Evolutionary conservation across 1,284 basidiomycete genomes (phyloP).

Genomic region (Marasmius fiardii): DNA sequence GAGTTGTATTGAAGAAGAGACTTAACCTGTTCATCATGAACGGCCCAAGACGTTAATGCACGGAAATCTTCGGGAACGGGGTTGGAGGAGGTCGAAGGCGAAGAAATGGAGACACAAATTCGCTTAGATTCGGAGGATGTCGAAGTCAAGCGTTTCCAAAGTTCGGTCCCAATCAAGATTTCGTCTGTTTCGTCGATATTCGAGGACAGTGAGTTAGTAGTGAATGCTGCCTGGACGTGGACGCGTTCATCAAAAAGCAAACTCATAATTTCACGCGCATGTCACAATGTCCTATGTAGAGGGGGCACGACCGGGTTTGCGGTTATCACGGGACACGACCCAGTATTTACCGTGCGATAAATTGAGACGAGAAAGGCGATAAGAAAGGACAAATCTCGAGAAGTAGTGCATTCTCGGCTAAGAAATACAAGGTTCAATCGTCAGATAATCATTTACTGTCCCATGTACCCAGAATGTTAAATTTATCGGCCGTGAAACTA

Average conservation of each 20-base stretch:
- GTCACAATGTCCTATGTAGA: too few species aligned
- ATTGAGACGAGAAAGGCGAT: too few species aligned
- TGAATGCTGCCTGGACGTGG: constrained; percentile 14
- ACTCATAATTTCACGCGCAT: constrained; percentile 21
- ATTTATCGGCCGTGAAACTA: too few species aligned
- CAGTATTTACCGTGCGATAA: too few species aligned
- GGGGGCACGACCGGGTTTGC: too few species aligned
- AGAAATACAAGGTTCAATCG: too few species aligned
- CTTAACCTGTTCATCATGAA: constrained; percentile 20
- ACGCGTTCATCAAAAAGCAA: constrained; percentile 22
- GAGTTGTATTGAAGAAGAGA: background rate
- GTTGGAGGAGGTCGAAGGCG: background rate
- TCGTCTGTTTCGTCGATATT: background rate
- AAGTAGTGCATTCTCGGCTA: too few species aligned
- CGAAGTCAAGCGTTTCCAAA: constrained; percentile 3
- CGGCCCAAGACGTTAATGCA: constrained; percentile 27
- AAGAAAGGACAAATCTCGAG: too few species aligned
- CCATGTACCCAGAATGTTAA: too few species aligned
- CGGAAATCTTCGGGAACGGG: background rate
- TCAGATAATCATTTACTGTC: too few species aligned
- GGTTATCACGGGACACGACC: too few species aligned
- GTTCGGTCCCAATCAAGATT: background rate
- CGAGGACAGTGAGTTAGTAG: background rate
- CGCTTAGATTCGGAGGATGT: background rate
- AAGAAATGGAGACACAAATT: constrained; percentile 11